Evolutionary conservation across 140 eudicot species (phyloP).

Genomic region (Oenanthe javanica): DNA sequence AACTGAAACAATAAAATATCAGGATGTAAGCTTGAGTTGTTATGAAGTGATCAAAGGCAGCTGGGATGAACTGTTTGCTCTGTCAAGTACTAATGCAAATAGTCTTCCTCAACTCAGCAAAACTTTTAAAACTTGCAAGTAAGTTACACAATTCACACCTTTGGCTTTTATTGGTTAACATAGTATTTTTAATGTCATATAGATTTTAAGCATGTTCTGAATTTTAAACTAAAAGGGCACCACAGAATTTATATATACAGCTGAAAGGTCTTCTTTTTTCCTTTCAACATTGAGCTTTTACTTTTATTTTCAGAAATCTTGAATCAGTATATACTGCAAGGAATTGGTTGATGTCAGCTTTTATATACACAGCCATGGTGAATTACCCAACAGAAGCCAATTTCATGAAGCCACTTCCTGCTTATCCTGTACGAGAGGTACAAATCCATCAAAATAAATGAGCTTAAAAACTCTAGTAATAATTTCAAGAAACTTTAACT

Average conservation of each 20-base stretch:
- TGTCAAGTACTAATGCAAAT: constrained; percentile 13
- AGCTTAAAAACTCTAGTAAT: not conserved
- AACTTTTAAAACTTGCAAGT: constrained; percentile 47
- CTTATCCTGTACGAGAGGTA: constrained; percentile 44
- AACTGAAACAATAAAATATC: not conserved
- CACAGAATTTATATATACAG: not conserved
- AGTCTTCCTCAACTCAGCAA: constrained; percentile 32
- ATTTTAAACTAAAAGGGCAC: not conserved
- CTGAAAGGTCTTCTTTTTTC: not conserved
- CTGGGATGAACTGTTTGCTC: constrained; percentile 37
- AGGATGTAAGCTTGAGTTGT: constrained; percentile 46
- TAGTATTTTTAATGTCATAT: not conserved
- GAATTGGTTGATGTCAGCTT: constrained; percentile 43
- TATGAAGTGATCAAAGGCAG: constrained; percentile 42
- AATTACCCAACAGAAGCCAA: constrained; percentile 44
- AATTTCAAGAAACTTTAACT: not conserved
- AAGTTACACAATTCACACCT: constrained; percentile 5
- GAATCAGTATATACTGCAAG: constrained; percentile 26
- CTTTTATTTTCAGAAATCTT: constrained; percentile 26
- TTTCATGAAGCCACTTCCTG: constrained; percentile 48
- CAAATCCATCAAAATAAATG: not conserved
- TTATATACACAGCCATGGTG: constrained; percentile 48
- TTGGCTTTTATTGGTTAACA: not conserved
- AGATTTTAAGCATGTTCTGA: not conserved
- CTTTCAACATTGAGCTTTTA: no score